A percentile compares a stretch with the other conserved stretches of the same genome.
phyloP scores from a whole-genome alignment of 139 green algal genomes.

The Chlorokybus atmophyticus region DNA sequence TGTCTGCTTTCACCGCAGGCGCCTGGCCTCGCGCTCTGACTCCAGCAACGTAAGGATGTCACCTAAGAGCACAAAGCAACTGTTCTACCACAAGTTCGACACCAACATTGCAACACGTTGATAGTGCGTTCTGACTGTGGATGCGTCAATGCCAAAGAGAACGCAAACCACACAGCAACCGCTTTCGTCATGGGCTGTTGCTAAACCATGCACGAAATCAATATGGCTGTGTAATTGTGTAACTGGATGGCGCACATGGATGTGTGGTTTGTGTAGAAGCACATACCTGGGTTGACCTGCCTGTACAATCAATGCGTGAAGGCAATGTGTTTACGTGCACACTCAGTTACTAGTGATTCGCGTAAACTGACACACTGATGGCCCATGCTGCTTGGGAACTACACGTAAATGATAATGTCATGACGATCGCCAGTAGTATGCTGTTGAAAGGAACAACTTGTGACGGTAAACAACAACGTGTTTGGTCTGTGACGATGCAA shows the following conservation, averaged over 20 bases:
- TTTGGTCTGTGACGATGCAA: neutral
- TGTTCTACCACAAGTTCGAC: neutral
- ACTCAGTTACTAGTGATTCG: no score
- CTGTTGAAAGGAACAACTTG: neutral
- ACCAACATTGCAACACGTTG: neutral
- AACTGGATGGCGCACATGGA: no score
- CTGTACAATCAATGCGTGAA: no score
- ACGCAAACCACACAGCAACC: constrained; percentile 3
- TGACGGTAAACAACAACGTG: neutral
- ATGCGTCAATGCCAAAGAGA: neutral
- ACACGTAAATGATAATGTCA: neutral
- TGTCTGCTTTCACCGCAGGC: no score
- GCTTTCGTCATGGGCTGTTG: neutral
- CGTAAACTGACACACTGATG: no score
- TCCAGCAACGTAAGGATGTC: constrained; percentile 97
- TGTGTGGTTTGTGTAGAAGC: no score
- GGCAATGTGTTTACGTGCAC: no score
- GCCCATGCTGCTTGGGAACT: no score
- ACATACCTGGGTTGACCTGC: no score
- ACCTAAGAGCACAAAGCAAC: constrained; percentile 35
- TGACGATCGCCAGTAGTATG: neutral
- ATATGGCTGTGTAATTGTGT: no score
- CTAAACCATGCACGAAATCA: neutral
- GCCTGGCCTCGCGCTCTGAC: constrained; percentile 93
- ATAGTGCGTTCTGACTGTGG: neutral